Conservation (phyloP, 2,329 filamentous ascomycete genomes). For the Aspergillus fructus region DNA sequence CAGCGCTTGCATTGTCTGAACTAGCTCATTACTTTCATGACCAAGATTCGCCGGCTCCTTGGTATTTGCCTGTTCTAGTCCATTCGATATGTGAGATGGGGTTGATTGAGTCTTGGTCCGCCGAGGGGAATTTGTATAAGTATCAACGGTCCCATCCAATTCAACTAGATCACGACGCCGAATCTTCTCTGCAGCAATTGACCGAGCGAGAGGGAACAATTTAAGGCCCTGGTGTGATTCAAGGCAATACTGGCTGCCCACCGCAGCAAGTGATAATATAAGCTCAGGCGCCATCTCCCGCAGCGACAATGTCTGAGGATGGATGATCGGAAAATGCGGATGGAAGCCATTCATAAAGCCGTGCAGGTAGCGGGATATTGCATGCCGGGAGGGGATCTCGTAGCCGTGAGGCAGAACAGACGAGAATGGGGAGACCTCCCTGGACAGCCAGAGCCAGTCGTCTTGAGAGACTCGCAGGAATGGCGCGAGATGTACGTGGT, state of each 20-base stretch:
- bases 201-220: neutral
- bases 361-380: conserved; percentile 5
- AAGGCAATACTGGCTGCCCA: conserved; percentile 7
- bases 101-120: neutral
- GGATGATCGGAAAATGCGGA: conserved; percentile 8
- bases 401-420: neutral
- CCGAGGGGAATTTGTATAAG: neutral
- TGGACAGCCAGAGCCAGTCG: conserved; percentile 8
- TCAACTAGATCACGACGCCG: neutral
- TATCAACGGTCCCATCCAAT: neutral
- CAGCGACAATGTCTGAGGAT: conserved; percentile 1
- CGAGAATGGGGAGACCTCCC: neutral
- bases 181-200: neutral
- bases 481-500: neutral
- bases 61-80: too few species aligned
- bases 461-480: conserved; percentile 6
- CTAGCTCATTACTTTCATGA: too few species aligned
- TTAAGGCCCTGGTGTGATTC: conserved; percentile 3
- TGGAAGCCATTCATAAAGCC: conserved; percentile 10
- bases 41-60: too few species aligned
- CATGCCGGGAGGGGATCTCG: conserved; percentile 1
- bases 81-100: neutral
- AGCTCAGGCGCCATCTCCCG: conserved; percentile 6
- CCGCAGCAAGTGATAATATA: conserved; percentile 1
- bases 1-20: neutral